These are phyloP conservation scores for Petunia axillaris DNA, from an alignment of 257 asterid species.

Conservation along the genomic window DNA sequence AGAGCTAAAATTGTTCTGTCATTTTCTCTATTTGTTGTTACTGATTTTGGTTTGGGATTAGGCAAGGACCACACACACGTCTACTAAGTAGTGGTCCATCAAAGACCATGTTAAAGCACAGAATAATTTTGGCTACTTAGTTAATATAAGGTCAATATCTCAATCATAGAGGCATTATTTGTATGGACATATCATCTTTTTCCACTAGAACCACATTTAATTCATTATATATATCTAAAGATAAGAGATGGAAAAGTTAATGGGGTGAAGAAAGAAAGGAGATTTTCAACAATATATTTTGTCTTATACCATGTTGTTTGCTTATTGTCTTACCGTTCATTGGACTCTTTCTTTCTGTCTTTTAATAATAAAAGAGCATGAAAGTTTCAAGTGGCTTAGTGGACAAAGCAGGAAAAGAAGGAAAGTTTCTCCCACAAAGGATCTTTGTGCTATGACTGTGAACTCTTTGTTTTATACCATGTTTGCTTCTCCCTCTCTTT, in stretches of 20 bases:
- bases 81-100: constrained; percentile 39
- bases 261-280: neutral
- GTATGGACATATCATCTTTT: constrained; percentile 46
- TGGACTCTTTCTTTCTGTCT: constrained; percentile 33
- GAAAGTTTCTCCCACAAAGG: constrained; percentile 32
- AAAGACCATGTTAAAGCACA: constrained; percentile 12
- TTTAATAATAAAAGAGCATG: constrained; percentile 30
- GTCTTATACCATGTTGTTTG: constrained; percentile 57
- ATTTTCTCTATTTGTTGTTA: neutral
- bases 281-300: constrained; percentile 45
- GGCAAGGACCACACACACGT: constrained; percentile 47
- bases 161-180: constrained; percentile 69
- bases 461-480: constrained; percentile 37
- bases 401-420: constrained; percentile 32
- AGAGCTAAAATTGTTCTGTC: too few relatives aligned
- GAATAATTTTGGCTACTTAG: constrained; percentile 37
- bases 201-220: constrained; percentile 40
- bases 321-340: constrained; percentile 42
- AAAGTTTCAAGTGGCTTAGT: constrained; percentile 39
- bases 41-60: constrained; percentile 27
- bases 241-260: constrained; percentile 30
- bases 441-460: constrained; percentile 36
- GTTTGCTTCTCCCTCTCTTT: too few relatives aligned
- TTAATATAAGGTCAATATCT: constrained; percentile 51
- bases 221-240: constrained; percentile 28